phyloP scores from a whole-genome alignment of 805 yeast species.

The Sugiyamaella valdiviana region DNA sequence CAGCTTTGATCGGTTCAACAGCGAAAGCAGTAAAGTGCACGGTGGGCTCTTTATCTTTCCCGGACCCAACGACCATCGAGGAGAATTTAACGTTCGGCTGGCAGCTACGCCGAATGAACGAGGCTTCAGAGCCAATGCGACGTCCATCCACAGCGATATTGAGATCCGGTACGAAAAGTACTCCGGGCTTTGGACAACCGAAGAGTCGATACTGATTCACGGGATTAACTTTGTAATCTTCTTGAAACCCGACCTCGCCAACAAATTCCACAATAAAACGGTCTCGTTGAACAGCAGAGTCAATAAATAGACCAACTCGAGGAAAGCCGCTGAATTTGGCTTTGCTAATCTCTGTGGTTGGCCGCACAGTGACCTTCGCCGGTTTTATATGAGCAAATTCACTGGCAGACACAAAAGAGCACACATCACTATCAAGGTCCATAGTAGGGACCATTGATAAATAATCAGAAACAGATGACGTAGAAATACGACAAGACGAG shows the following conservation, averaged over 20 bases:
- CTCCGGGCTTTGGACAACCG: conserved; percentile 67
- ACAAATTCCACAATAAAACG: conserved; percentile 53
- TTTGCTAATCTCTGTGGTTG: conserved; percentile 54
- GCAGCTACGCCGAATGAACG: conserved; percentile 74
- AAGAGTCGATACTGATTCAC: conserved; percentile 66
- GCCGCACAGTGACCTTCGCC: conserved; percentile 42
- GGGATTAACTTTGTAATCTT: conserved; percentile 55
- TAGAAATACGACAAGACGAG: conserved; percentile 3
- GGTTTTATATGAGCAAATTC: conserved; percentile 21
- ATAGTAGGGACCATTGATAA: conserved; percentile 8
- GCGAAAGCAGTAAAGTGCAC: conserved; percentile 57
- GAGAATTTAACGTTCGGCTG: conserved; percentile 65
- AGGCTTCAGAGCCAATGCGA: conserved; percentile 63
- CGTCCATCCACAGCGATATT: conserved; percentile 76
- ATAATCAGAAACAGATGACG: conserved; percentile 3
- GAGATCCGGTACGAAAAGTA: conserved; percentile 46
- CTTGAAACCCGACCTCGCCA: conserved; percentile 68
- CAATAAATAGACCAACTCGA: conserved; percentile 54
- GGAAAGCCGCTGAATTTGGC: conserved; percentile 57
- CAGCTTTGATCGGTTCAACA: conserved; percentile 47
- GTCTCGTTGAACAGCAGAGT: conserved; percentile 38
- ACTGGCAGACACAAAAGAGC: conserved; percentile 23
- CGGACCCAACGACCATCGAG: conserved; percentile 32
- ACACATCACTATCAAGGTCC: conserved; percentile 13
- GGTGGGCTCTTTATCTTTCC: conserved; percentile 19